phyloP scores from a whole-genome alignment of 2,329 filamentous ascomycete genomes.

The Elsinoe fawcettii region DNA sequence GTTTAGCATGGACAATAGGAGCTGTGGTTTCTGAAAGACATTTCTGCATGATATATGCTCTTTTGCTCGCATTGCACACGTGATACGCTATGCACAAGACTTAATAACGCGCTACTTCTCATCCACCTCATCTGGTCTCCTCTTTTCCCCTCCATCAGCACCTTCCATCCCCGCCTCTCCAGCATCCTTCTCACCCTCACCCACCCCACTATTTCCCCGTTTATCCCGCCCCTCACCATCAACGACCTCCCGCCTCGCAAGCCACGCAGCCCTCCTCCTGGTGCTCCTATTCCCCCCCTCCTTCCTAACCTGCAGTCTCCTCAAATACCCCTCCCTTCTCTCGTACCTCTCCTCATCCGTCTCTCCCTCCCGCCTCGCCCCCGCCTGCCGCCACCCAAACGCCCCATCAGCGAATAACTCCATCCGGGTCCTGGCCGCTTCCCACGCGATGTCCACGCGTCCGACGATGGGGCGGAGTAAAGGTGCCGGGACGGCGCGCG shows the following conservation, averaged over 20 bases:
- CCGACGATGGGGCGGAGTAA: constrained; percentile 25
- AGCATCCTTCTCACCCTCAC: neutral
- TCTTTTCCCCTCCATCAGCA: neutral
- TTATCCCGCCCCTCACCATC: neutral
- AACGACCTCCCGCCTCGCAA: neutral
- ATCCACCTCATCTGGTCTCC: neutral
- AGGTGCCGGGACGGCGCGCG: neutral
- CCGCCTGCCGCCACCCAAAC: neutral
- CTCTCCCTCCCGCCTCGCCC: constrained; percentile 3
- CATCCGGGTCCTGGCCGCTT: constrained; percentile 20
- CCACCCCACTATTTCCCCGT: too few species aligned
- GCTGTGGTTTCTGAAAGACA: constrained; percentile 13
- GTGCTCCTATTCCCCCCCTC: neutral
- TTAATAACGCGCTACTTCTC: neutral
- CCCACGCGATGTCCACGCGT: constrained; percentile 23
- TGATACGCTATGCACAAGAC: neutral
- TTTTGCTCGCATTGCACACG: neutral
- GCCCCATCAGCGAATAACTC: constrained; percentile 17
- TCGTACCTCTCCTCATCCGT: neutral
- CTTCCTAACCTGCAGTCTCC: neutral
- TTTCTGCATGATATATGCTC: neutral
- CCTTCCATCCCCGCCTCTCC: neutral
- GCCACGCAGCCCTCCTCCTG: neutral
- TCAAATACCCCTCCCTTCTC: neutral
- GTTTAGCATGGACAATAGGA: constrained; percentile 15